Evolutionary conservation across 148 eudicot species (phyloP).

Genomic region (Spergularia bocconei): DNA sequence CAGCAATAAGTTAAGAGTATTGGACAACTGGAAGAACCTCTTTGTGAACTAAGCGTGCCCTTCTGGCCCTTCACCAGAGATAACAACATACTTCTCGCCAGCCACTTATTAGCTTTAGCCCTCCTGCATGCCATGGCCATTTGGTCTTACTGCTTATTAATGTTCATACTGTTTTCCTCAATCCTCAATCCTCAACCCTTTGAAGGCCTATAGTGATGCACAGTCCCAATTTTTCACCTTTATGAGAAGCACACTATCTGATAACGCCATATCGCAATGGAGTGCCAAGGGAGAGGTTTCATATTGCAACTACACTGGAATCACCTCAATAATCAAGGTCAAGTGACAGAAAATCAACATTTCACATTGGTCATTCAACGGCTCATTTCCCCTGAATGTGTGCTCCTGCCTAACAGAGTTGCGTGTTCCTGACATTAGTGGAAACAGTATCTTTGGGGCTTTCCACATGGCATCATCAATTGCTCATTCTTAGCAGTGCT

Average conservation of each 20-base stretch:
- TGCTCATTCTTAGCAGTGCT: conserved; percentile 64
- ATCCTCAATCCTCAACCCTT: conserved; percentile 23
- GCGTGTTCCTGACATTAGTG: conserved; percentile 44
- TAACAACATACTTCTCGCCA: not conserved
- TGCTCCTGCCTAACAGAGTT: conserved; percentile 65
- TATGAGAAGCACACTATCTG: conserved; percentile 53
- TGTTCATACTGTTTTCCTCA: conserved; percentile 31
- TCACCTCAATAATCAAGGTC: conserved; percentile 48
- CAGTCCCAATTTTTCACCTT: conserved; percentile 59
- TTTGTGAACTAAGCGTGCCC: not conserved
- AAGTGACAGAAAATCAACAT: conserved; percentile 44
- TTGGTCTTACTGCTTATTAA: conserved; percentile 22
- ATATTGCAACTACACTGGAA: conserved; percentile 57
- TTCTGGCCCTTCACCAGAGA: not conserved
- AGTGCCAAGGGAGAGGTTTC: conserved; percentile 22
- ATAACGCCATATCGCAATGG: conserved; percentile 50
- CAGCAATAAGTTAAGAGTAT: not conserved
- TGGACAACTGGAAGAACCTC: not conserved
- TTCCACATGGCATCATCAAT: conserved; percentile 52
- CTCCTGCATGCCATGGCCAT: conserved; percentile 39
- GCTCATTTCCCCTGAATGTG: conserved; percentile 52
- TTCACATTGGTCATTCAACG: conserved; percentile 52
- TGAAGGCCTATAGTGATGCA: conserved; percentile 24
- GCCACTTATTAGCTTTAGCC: conserved; percentile 25
- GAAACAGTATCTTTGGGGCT: conserved; percentile 48